Percentiles rank a stretch among this genome's conserved stretches.
These are phyloP conservation scores for Antitrichia curtipendula DNA, from an alignment of 225 moss, liverwort and hornwort species.

Conservation along the genomic window DNA sequence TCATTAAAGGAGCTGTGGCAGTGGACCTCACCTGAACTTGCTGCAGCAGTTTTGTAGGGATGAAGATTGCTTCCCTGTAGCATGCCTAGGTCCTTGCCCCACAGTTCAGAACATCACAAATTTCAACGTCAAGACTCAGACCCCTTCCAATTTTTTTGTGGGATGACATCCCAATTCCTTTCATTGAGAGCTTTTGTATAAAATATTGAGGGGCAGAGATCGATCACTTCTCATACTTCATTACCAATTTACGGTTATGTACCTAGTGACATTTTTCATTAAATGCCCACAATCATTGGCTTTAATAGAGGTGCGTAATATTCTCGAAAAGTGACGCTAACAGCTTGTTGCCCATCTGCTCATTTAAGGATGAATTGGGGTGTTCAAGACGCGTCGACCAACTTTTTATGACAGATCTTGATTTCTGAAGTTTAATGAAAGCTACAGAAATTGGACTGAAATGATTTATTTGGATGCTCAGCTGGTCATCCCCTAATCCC, in stretches of 20 bases:
- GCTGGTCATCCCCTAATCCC: background rate
- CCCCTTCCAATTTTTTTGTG: background rate
- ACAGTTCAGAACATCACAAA: background rate
- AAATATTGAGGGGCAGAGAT: background rate
- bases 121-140: background rate
- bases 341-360: background rate
- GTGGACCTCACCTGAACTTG: slow-evolving; percentile 22
- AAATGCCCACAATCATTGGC: background rate
- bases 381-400: background rate
- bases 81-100: background rate
- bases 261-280: background rate
- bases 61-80: background rate
- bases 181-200: background rate
- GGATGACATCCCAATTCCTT: background rate
- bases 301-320: background rate
- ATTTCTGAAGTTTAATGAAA: background rate
- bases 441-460: background rate
- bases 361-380: background rate
- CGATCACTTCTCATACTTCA: background rate
- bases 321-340: background rate
- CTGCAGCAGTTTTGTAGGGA: slow-evolving; percentile 22
- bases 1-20: slow-evolving; percentile 33
- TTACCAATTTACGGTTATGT: background rate
- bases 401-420: background rate
- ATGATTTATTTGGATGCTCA: background rate